Conservation (phyloP, 257 asterid species). For the Lithospermum erythrorhizon region DNA sequence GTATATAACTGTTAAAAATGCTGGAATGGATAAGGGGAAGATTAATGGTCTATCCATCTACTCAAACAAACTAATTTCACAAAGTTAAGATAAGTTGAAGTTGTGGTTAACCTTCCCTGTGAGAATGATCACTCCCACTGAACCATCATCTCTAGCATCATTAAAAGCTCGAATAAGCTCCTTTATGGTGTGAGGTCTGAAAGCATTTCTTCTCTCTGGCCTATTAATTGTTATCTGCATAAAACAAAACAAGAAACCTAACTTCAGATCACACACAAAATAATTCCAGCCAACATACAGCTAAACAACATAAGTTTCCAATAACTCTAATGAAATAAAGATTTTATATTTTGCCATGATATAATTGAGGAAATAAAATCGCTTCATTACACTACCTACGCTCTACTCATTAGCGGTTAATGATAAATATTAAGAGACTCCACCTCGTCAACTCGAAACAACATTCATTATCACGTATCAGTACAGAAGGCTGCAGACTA, state of each 20-base stretch:
- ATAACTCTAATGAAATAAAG: too few species aligned
- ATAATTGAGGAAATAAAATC: too few species aligned
- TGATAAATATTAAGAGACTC: too few species aligned
- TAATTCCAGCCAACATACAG: too few species aligned
- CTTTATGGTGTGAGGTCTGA: slow-evolving; percentile 86
- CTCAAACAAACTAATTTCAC: not conserved
- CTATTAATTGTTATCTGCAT: slow-evolving; percentile 75
- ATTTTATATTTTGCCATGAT: too few species aligned
- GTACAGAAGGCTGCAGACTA: too few species aligned
- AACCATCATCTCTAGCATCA: slow-evolving; percentile 84
- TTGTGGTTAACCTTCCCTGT: slow-evolving; percentile 66
- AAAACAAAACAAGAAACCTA: not conserved
- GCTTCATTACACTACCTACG: too few species aligned
- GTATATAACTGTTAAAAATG: too few species aligned
- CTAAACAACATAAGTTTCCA: too few species aligned
- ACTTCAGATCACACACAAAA: not conserved
- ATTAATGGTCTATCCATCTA: not conserved
- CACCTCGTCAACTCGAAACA: too few species aligned
- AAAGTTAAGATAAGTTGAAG: not conserved
- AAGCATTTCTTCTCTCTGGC: slow-evolving; percentile 89
- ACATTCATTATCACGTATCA: too few species aligned
- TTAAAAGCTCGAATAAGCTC: slow-evolving; percentile 85
- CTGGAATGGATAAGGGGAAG: not conserved
- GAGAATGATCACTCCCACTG: slow-evolving; percentile 72
- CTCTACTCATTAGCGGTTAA: too few species aligned